These are phyloP conservation scores for Artemisia tridentata DNA, from an alignment of 129 eudicot species.

Conservation along the genomic window DNA sequence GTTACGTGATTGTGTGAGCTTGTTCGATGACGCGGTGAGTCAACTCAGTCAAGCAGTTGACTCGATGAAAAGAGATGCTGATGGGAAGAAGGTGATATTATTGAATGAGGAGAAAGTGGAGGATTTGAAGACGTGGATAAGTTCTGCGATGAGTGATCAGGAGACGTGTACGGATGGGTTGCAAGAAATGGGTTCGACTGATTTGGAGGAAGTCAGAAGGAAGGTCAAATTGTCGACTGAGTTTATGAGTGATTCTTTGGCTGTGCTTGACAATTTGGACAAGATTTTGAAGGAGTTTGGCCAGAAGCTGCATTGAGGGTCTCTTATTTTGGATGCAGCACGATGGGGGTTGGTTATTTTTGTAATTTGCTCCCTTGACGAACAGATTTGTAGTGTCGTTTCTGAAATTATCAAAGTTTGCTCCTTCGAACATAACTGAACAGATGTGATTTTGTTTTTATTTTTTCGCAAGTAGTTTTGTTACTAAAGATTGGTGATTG, in stretches of 20 bases:
- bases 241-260: constrained; percentile 68
- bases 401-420: too few relatives aligned
- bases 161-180: constrained; percentile 77
- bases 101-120: constrained; percentile 48
- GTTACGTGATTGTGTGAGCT: constrained; percentile 52
- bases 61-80: constrained; percentile 31
- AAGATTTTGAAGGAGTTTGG: not conserved
- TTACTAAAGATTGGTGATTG: too few relatives aligned
- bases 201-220: constrained; percentile 45
- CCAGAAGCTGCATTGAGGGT: not conserved
- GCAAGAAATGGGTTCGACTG: constrained; percentile 60
- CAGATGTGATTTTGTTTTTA: too few relatives aligned
- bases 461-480: too few relatives aligned
- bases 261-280: constrained; percentile 39
- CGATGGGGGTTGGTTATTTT: too few relatives aligned
- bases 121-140: constrained; percentile 70
- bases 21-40: constrained; percentile 75
- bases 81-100: constrained; percentile 31
- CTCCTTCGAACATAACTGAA: too few relatives aligned
- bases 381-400: too few relatives aligned
- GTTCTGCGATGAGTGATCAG: constrained; percentile 66
- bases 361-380: not conserved
- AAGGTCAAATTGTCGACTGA: constrained; percentile 52
- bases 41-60: constrained; percentile 52
- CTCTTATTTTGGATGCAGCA: not conserved